Percentiles rank a stretch among this genome's conserved stretches.
phyloP scores from a whole-genome alignment of 257 asterid species.

The Scutellaria barbata region DNA sequence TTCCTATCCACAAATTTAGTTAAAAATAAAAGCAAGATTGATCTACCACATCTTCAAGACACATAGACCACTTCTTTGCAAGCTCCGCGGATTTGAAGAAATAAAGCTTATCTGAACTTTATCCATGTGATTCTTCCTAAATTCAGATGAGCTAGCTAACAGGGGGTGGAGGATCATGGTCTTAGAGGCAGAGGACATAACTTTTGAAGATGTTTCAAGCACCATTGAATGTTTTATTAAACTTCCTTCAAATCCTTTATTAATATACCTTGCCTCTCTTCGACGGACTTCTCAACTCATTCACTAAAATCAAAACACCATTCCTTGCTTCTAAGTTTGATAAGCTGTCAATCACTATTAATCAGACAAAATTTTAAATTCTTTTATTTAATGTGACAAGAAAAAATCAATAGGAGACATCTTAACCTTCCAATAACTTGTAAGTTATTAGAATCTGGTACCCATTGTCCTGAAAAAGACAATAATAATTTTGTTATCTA shows the following conservation, averaged over 20 bases:
- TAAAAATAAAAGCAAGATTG: slow-evolving; percentile 1
- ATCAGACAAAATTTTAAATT: background rate
- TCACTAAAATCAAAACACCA: slow-evolving; percentile 1
- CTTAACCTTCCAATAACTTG: background rate
- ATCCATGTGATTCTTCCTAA: slow-evolving; percentile 17
- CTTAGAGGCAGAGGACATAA: slow-evolving; percentile 16
- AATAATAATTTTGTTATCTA: background rate
- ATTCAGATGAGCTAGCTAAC: background rate
- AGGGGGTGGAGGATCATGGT: slow-evolving; percentile 9
- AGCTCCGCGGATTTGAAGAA: slow-evolving; percentile 8
- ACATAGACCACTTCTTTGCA: background rate
- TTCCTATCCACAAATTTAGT: slow-evolving; percentile 6
- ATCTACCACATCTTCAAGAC: slow-evolving; percentile 10
- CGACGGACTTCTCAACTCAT: slow-evolving; percentile 1
- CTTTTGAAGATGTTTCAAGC: background rate
- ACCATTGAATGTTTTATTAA: background rate
- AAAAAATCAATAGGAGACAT: slow-evolving; percentile 9
- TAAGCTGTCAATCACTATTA: background rate
- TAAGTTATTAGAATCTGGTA: background rate
- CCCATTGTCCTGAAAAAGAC: background rate
- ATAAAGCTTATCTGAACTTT: background rate
- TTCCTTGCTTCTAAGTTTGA: background rate
- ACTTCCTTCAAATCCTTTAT: background rate
- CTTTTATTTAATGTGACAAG: background rate
- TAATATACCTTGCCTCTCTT: background rate